Base-by-base conservation (phyloP, 2,329 filamentous ascomycete genomes). In the Penicillium olsonii region DNA sequence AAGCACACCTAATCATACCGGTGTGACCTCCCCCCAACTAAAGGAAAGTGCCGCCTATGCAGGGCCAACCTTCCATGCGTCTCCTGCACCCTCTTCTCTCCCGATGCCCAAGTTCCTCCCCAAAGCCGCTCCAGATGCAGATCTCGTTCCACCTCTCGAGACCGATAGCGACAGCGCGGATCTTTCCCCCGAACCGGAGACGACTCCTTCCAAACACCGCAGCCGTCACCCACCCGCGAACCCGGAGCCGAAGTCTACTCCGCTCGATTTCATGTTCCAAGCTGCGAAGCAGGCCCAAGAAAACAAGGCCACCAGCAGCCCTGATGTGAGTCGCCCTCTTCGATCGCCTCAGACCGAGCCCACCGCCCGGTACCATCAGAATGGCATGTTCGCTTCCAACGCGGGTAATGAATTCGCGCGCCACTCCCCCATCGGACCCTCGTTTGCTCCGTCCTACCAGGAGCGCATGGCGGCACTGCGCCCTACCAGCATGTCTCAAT, bases 21-120 rank as follows among this genome's bases (percentile, higher is more conserved):
- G 65, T 60, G 39, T 71, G 56, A 79, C 78, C 64, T 71, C 78
- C 38, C 69, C 71, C 41, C 72, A 72, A 11, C 29, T 62, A 35
- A 71, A 69, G 42, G 67, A 72, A 42, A 69, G 65, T 41, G 57
- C 68, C 11, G 69, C 70, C 38, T 99, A 96, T 72, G 94, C 94
- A 33, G 94, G 92, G 12, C 88, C 92, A 27, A 95, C 91, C 5
- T 99, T 97, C 69, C 92, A 96, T 70, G 89, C 91, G 34, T 97
- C 94, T 8, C 94, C 94, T 17, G 92, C 92, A 2, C 88, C 94
- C 0, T 95, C 91, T 8, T 85, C 90, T 19, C 78, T 99, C 26
- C 94, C 94, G 0, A 87, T 96, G 50, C 94, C 94, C 10, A 95
- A 87, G 64, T 96, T 96, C 69, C 83, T 88, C 54, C 87, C 87